Evolutionary conservation across 169 alveolate species (phyloP).

Genomic region (Eimeria acervulina): DNA sequence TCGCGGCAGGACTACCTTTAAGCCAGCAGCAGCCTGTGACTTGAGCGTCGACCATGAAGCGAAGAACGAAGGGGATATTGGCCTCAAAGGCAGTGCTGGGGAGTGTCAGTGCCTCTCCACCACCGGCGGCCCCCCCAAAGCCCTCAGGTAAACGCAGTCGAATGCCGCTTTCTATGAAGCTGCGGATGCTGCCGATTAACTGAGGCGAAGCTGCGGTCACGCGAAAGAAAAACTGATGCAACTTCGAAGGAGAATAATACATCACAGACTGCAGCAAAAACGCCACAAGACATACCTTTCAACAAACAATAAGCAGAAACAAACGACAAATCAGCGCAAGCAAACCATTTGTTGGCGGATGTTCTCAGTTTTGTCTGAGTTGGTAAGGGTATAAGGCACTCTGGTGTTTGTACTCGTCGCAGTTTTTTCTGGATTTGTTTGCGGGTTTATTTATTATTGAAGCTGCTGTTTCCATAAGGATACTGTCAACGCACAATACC

Average conservation of each 20-base stretch:
- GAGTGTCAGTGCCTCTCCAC: conserved; percentile 11
- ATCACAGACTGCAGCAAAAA: conserved; percentile 72
- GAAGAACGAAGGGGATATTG: conserved; percentile 97
- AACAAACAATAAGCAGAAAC: neutral
- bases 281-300: neutral
- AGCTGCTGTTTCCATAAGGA: no score
- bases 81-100: conserved; percentile 95
- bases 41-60: conserved; percentile 97
- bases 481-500: no score
- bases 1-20: conserved; percentile 59
- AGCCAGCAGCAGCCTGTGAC: conserved; percentile 99
- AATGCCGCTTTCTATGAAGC: conserved; percentile 90
- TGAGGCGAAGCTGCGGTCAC: conserved; percentile 92
- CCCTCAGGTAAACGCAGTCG: conserved; percentile 75
- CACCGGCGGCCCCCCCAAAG: neutral
- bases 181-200: conserved; percentile 90
- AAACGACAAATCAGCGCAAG: neutral
- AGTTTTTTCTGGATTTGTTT: no score
- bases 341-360: no score
- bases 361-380: no score
- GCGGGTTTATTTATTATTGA: no score
- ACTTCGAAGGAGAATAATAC: conserved; percentile 72
- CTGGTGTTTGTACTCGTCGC: no score
- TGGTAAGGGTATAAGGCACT: no score
- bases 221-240: conserved; percentile 86